Percentiles rank a stretch among this genome's conserved stretches.
Conservation (phyloP, 768 basidiomycete genomes). For the Russula emetica region DNA sequence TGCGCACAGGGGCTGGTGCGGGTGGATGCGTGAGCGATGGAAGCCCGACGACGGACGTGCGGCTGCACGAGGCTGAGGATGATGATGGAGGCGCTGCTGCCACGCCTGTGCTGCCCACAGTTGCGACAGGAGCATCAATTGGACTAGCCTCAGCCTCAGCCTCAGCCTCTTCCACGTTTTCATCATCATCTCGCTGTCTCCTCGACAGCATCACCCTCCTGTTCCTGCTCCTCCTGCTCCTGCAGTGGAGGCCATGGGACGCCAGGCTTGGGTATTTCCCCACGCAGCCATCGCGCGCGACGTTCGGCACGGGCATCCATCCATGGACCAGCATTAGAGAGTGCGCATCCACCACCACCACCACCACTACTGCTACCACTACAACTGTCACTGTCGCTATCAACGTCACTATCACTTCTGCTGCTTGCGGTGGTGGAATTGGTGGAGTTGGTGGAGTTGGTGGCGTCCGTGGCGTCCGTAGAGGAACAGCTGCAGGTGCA, state of each 20-base stretch:
- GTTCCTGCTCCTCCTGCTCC: neutral
- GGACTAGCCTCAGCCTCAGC: neutral
- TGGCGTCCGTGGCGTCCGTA: neutral
- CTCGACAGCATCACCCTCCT: neutral
- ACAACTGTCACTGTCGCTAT: neutral
- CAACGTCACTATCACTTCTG: neutral
- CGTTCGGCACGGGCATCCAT: constrained; percentile 45
- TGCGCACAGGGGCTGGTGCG: constrained; percentile 7
- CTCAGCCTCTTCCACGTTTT: neutral
- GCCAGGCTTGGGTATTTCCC: constrained; percentile 27
- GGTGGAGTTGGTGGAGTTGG: neutral
- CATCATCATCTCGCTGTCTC: neutral
- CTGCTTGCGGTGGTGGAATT: neutral
- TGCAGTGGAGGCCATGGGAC: constrained; percentile 19
- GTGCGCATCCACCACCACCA: constrained; percentile 53
- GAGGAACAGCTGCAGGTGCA: constrained; percentile 47
- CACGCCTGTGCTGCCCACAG: neutral
- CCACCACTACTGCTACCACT: neutral
- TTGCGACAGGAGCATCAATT: neutral
- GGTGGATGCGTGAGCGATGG: constrained; percentile 5
- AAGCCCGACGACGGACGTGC: constrained; percentile 16
- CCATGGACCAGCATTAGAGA: constrained; percentile 70
- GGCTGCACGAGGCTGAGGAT: neutral
- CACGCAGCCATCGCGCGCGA: constrained; percentile 33
- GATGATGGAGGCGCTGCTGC: neutral